Conservation (phyloP, 257 asterid species). For the Nicotiana knightiana region DNA sequence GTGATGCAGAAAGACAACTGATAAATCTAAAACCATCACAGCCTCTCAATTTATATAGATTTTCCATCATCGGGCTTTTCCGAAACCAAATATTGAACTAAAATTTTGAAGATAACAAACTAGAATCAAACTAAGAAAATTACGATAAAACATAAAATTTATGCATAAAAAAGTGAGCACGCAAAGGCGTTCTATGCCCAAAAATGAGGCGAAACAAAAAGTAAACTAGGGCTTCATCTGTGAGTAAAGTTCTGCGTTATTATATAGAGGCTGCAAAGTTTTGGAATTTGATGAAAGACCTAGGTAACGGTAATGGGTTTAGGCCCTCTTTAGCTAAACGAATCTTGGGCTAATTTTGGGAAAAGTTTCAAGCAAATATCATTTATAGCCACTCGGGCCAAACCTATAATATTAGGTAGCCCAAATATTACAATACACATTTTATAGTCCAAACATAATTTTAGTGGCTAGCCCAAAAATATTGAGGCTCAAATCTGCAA, state of each 20-base stretch:
- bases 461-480: too few relatives aligned
- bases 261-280: neutral
- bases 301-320: neutral
- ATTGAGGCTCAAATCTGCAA: too few relatives aligned
- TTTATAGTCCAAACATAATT: too few relatives aligned
- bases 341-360: too few relatives aligned
- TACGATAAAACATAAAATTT: neutral
- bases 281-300: neutral
- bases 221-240: neutral
- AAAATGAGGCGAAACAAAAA: neutral
- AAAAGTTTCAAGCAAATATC: too few relatives aligned
- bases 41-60: constrained; percentile 22
- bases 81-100: neutral
- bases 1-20: constrained; percentile 32
- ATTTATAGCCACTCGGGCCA: too few relatives aligned
- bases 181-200: neutral
- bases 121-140: neutral
- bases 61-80: constrained; percentile 31
- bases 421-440: too few relatives aligned
- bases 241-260: neutral
- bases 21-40: constrained; percentile 36
- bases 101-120: neutral
- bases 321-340: too few relatives aligned
- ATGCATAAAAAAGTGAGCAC: neutral
- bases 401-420: too few relatives aligned